Evolutionary conservation across 352 stramenopile genomes (phyloP).

Genomic region (Globisporangium canariense): DNA sequence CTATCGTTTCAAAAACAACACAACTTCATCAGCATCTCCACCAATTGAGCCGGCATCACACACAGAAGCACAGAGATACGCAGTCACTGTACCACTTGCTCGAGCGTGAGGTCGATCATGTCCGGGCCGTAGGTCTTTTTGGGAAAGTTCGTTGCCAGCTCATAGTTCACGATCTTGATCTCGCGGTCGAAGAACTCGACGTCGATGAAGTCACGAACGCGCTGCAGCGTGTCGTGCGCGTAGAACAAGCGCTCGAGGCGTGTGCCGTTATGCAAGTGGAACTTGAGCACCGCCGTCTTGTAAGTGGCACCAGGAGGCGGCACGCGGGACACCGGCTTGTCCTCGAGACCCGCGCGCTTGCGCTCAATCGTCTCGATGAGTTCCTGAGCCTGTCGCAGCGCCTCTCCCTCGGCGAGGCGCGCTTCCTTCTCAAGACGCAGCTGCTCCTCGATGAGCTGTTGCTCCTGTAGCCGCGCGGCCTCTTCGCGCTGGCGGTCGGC

Average conservation of each 20-base stretch:
- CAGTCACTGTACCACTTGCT: constrained; percentile 52
- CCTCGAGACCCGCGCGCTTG: constrained; percentile 49
- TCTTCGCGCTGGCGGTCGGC: constrained; percentile 85
- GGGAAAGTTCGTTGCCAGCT: constrained; percentile 84
- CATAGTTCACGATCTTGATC: constrained; percentile 75
- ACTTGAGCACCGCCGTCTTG: constrained; percentile 75
- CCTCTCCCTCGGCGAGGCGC: constrained; percentile 22
- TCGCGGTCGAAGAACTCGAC: constrained; percentile 77
- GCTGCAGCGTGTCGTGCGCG: constrained; percentile 72
- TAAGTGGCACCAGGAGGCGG: constrained; percentile 48
- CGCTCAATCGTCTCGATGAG: constrained; percentile 43
- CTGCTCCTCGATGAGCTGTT: constrained; percentile 35
- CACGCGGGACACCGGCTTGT: constrained; percentile 43
- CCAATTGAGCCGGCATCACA: not conserved
- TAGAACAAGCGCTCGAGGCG: constrained; percentile 80
- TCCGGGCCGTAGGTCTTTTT: constrained; percentile 71
- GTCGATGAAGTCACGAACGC: constrained; percentile 78
- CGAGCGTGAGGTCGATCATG: constrained; percentile 54
- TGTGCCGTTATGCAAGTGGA: constrained; percentile 79
- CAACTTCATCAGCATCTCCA: not conserved
- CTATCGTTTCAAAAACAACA: constrained; percentile 25
- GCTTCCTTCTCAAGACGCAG: constrained; percentile 14
- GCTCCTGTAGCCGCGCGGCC: constrained; percentile 39
- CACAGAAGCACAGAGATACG: not conserved
- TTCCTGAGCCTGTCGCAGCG: constrained; percentile 28